phyloP scores from a whole-genome alignment of 176 grass and related monocot species.

The Poa pratensis region DNA sequence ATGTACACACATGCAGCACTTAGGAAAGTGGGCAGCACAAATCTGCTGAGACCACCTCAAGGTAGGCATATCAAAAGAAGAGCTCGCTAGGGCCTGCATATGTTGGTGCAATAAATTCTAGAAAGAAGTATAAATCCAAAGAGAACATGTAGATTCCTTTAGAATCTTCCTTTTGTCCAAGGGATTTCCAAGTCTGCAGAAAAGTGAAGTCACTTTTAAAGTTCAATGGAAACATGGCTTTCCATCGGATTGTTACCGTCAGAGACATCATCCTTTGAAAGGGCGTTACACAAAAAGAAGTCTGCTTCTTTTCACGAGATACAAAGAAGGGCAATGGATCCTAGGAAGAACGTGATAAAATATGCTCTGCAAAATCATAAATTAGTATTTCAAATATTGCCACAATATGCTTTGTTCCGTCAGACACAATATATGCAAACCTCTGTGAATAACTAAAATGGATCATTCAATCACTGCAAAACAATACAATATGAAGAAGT shows the following conservation, averaged over 20 bases:
- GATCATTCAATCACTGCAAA: background rate
- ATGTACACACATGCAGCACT: background rate
- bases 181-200: slow-evolving; percentile 39
- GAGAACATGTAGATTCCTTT: slow-evolving; percentile 33
- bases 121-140: slow-evolving; percentile 35
- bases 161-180: slow-evolving; percentile 34
- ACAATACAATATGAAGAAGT: background rate
- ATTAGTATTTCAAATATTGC: background rate
- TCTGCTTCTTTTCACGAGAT: slow-evolving; percentile 32
- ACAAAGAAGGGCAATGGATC: slow-evolving; percentile 16
- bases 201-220: slow-evolving; percentile 40
- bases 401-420: background rate
- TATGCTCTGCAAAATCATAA: background rate
- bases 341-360: slow-evolving; percentile 21
- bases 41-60: too few relatives aligned
- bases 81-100: background rate
- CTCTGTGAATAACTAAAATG: background rate
- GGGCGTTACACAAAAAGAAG: slow-evolving; percentile 29
- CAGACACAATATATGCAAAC: background rate
- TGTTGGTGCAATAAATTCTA: slow-evolving; percentile 27
- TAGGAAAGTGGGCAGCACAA: background rate
- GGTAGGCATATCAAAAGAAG: too few relatives aligned
- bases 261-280: slow-evolving; percentile 28
- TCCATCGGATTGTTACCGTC: slow-evolving; percentile 22
- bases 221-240: slow-evolving; percentile 32